Conservation (phyloP, 2,329 filamentous ascomycete genomes). For the Trichoderma polysporum region DNA sequence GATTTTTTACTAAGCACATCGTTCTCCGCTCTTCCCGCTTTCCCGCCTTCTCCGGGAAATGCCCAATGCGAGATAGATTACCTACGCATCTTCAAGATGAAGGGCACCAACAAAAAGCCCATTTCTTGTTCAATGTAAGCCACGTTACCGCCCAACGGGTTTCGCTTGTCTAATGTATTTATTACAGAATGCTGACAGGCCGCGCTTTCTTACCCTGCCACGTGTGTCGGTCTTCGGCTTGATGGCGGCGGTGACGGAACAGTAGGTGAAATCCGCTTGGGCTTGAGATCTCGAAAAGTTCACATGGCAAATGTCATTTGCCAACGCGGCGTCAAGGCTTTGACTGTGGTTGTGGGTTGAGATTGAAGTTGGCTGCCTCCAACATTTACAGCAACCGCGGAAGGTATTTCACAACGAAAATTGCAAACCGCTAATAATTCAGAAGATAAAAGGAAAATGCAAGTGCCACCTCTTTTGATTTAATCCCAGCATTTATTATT, state of each 20-base stretch:
- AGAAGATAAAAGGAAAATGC: background rate
- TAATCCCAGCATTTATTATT: too few relatives aligned
- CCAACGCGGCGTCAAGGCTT: background rate
- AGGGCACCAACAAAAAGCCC: too few relatives aligned
- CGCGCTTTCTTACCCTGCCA: background rate
- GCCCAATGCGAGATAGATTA: background rate
- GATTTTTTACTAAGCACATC: background rate
- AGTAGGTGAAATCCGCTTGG: background rate
- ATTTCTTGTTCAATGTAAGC: too few relatives aligned
- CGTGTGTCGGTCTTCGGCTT: background rate
- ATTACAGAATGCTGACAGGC: background rate
- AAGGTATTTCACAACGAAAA: too few relatives aligned
- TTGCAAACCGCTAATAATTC: background rate
- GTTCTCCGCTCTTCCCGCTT: conserved; percentile 1
- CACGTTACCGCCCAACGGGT: background rate
- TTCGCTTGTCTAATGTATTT: background rate
- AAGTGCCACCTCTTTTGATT: background rate
- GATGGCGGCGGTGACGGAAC: background rate
- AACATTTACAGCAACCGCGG: too few relatives aligned
- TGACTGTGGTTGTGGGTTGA: background rate
- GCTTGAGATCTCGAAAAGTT: background rate
- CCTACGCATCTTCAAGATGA: background rate
- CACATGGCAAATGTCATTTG: background rate
- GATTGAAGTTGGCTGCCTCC: too few relatives aligned
- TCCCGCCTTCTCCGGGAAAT: background rate